Percentiles rank a stretch among this genome's conserved stretches.
Conservation (phyloP, 2,329 filamentous ascomycete species). For the Eurotiales sp. region DNA sequence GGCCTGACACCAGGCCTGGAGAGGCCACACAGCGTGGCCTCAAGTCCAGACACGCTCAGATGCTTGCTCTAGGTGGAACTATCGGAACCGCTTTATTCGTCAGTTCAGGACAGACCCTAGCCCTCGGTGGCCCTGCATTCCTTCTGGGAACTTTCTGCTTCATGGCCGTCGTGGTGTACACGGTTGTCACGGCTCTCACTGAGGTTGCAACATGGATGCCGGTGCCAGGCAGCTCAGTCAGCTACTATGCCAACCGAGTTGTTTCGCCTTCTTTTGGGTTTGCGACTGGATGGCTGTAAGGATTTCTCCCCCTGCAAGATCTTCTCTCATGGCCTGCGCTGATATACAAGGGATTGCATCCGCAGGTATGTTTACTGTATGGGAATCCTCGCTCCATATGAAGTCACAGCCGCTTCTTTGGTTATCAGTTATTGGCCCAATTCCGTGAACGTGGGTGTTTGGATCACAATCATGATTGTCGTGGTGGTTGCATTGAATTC, state of each 20-base stretch:
- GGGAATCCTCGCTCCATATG: slow-evolving; percentile 49
- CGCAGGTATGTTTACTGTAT: slow-evolving; percentile 46
- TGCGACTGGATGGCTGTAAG: slow-evolving; percentile 28
- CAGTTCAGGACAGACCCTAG: slow-evolving; percentile 51
- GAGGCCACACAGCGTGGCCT: slow-evolving; percentile 3
- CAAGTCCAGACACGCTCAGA: slow-evolving; percentile 48
- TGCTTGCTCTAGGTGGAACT: slow-evolving; percentile 57
- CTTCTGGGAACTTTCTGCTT: slow-evolving; percentile 51
- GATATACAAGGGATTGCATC: not conserved
- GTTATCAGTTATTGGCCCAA: slow-evolving; percentile 60
- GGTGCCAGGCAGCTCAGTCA: slow-evolving; percentile 41
- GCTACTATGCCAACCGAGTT: slow-evolving; percentile 40
- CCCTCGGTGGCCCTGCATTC: slow-evolving; percentile 49
- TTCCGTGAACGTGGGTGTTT: slow-evolving; percentile 41
- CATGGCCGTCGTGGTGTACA: slow-evolving; percentile 45
- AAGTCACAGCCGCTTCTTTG: slow-evolving; percentile 64
- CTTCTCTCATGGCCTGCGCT: too few relatives aligned
- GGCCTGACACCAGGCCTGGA: not conserved
- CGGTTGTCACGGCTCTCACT: slow-evolving; percentile 44
- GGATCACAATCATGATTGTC: slow-evolving; percentile 56
- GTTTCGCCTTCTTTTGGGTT: slow-evolving; percentile 41
- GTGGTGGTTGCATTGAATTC: slow-evolving; percentile 52
- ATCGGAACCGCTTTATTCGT: slow-evolving; percentile 56
- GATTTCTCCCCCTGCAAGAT: not conserved
- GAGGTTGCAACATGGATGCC: slow-evolving; percentile 41